These are phyloP conservation scores for Ustilaginoidea virens DNA, from an alignment of 2,329 filamentous ascomycete genomes.

Conservation along the genomic window DNA sequence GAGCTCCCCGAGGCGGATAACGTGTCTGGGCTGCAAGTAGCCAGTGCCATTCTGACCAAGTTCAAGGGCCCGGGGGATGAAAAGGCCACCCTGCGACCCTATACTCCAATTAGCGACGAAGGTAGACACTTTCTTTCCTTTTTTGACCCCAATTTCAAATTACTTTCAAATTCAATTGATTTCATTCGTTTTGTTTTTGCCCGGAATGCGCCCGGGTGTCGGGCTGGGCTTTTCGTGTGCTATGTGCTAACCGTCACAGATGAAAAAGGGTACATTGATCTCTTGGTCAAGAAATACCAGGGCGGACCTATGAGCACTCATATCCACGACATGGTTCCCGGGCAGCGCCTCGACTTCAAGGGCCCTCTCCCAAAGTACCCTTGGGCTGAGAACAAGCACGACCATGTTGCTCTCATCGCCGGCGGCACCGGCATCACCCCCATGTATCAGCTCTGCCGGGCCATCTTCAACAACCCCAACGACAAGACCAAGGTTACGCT, in stretches of 20 bases:
- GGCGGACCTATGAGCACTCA: constrained; percentile 84
- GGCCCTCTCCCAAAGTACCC: constrained; percentile 89
- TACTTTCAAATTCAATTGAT: no score
- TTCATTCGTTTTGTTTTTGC: constrained; percentile 2
- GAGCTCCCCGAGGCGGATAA: constrained; percentile 69
- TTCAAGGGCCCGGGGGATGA: constrained; percentile 70
- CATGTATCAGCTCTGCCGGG: constrained; percentile 87
- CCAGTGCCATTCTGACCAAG: constrained; percentile 84
- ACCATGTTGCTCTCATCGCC: constrained; percentile 75
- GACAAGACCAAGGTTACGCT: constrained; percentile 98
- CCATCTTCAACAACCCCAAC: constrained; percentile 89
- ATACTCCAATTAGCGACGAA: constrained; percentile 85
- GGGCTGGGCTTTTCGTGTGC: no score
- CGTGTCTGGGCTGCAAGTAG: constrained; percentile 66
- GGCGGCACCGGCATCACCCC: constrained; percentile 94
- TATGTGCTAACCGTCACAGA: constrained; percentile 39
- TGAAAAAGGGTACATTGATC: constrained; percentile 64
- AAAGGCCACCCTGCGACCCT: constrained; percentile 81
- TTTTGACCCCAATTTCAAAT: no score
- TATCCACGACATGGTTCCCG: constrained; percentile 67
- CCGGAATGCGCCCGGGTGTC: no score
- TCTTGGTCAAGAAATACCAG: constrained; percentile 85
- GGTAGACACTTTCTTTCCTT: constrained; percentile 26
- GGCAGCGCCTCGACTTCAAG: constrained; percentile 80
- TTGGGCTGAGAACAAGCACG: constrained; percentile 84